Conservation (phyloP, 2,329 filamentous ascomycete species). For the Phialemonium atrogriseum region DNA sequence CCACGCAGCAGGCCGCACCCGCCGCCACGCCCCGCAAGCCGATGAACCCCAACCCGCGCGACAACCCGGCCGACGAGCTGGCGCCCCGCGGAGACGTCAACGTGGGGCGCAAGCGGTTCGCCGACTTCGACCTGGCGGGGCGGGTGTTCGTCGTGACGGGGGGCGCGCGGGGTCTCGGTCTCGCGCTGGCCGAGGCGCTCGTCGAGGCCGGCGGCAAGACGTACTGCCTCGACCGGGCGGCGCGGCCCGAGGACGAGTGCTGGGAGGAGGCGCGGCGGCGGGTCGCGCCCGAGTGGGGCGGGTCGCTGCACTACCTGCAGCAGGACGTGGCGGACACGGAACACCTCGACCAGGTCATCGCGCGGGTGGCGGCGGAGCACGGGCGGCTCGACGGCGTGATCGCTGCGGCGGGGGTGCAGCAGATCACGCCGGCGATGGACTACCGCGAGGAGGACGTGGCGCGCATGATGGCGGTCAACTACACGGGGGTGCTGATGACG, state of each 20-base stretch:
- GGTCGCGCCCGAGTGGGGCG: slow-evolving; percentile 56
- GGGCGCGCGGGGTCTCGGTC: slow-evolving; percentile 62
- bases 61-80: slow-evolving; percentile 15
- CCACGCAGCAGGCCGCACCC: neutral
- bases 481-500: slow-evolving; percentile 62
- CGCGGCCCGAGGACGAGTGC: slow-evolving; percentile 39
- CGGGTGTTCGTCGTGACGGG: slow-evolving; percentile 65
- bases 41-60: slow-evolving; percentile 15
- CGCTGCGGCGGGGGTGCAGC: slow-evolving; percentile 61
- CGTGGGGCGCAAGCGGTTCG: slow-evolving; percentile 32
- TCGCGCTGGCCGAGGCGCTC: slow-evolving; percentile 65
- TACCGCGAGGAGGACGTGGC: slow-evolving; percentile 50
- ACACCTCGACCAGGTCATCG: slow-evolving; percentile 48
- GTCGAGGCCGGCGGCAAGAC: slow-evolving; percentile 67
- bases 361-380: slow-evolving; percentile 51
- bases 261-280: slow-evolving; percentile 53
- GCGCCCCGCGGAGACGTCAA: slow-evolving; percentile 13
- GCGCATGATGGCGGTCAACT: slow-evolving; percentile 61
- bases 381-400: slow-evolving; percentile 58
- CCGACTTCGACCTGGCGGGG: slow-evolving; percentile 62
- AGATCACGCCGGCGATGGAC: slow-evolving; percentile 59
- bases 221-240: slow-evolving; percentile 47
- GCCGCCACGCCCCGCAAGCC: slow-evolving; percentile 7
- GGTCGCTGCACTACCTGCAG: slow-evolving; percentile 56
- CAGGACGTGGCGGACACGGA: slow-evolving; percentile 59